Evolutionary conservation across 2,329 filamentous ascomycete species (phyloP), one percentile per base, ranked within the genome.

Genomic region (Anisogramma anomala): DNA sequence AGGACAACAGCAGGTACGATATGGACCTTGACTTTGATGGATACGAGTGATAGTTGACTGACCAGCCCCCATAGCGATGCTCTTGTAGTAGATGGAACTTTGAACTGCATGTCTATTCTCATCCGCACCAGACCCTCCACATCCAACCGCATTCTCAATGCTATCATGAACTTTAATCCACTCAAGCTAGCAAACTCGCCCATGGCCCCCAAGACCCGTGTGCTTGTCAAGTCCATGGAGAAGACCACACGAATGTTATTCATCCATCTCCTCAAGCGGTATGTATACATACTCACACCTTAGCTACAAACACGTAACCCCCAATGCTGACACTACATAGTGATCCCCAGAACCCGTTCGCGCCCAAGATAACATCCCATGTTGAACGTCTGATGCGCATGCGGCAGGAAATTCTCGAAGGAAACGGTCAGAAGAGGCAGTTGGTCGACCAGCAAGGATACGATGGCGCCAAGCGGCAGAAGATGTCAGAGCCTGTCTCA

Each of bases 181-280:
- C 66, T 95, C 33, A 86, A 83, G 60, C 74, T 85, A 49, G 84
- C 83, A 42, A 82, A 77, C 53, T 76, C 77, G 2, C 79, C 82
- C 3, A 74, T 93, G 67, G 89, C 83, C 1, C 74, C 85, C 3
- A 85, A 79, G 55, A 74, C 76, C 36, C 86, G 82, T 52, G 82
- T 98, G 45, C 77, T 89, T 52, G 73, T 94, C 47, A 86, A 81
- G 61, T 96, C 89, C 4, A 91, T 98, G 78, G 89, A 95, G 60
- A 86, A 94, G 57, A 98, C 91, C 18, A 84, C 84, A 3, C 77
- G 87, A 53, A 78, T 87, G 50, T 66, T 98, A 34, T 69, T 96
- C 28, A 73, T 88, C 39, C 88, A 95, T 60, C 67, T 94, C 39
- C 69, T 82, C 50, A 89, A 89, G 64, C 74, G 78, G 81, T 84